Evolutionary conservation across 148 eudicot species (phyloP).

Genomic region (Bassia scoparia): DNA sequence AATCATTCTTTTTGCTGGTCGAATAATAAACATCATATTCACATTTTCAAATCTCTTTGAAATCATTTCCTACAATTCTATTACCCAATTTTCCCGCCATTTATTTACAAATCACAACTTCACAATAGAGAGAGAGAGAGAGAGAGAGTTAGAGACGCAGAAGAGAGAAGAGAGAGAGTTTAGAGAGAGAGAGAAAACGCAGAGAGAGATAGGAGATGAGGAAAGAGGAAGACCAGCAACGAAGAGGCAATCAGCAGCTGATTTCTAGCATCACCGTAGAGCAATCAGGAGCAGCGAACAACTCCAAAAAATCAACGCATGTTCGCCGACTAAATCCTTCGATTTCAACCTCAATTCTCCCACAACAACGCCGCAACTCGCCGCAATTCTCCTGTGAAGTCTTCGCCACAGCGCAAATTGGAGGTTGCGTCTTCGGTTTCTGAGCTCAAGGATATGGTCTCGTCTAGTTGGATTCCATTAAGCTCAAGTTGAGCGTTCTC

Average conservation of each 20-base stretch:
- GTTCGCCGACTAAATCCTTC: constrained; percentile 15
- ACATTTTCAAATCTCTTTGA: neutral
- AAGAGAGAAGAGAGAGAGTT: too few relatives aligned
- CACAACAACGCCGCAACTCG: constrained; percentile 3
- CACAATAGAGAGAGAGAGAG: neutral
- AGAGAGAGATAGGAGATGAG: constrained; percentile 25
- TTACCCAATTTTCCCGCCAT: constrained; percentile 19
- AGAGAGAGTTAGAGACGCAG: too few relatives aligned
- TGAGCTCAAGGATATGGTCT: constrained; percentile 56
- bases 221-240: constrained; percentile 13
- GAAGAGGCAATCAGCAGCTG: constrained; percentile 30
- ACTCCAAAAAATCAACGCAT: neutral
- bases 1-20: too few relatives aligned
- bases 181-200: neutral
- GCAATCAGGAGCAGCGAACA: constrained; percentile 13
- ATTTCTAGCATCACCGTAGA: constrained; percentile 23
- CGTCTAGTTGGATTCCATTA: constrained; percentile 54
- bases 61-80: neutral
- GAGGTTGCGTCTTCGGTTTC: constrained; percentile 34
- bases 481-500: constrained; percentile 61
- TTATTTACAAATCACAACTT: neutral
- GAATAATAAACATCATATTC: neutral
- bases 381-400: constrained; percentile 6
- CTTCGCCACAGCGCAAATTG: constrained; percentile 5
- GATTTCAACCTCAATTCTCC: constrained; percentile 24